Evolutionary conservation across 2,329 filamentous ascomycete species (phyloP).

Genomic region (Penicillium polonicum): DNA sequence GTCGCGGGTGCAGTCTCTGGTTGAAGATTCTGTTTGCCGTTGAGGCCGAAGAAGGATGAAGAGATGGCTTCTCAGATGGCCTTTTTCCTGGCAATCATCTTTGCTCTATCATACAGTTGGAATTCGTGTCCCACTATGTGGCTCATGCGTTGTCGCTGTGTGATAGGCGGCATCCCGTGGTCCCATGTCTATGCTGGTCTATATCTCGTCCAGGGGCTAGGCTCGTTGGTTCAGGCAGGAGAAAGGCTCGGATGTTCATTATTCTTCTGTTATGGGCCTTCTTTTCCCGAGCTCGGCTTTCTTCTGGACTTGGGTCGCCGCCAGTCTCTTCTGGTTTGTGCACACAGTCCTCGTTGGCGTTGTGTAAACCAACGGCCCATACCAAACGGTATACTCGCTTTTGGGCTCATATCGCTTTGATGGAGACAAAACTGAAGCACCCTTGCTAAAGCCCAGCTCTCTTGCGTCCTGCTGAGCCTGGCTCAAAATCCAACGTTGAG

Average conservation of each 20-base stretch:
- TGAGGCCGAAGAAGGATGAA: slow-evolving; percentile 32
- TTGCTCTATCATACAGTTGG: not conserved
- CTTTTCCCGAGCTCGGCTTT: not conserved
- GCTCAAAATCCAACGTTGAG: not conserved
- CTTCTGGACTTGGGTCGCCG: not conserved
- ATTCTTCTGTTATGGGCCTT: not conserved
- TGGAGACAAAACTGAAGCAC: not conserved
- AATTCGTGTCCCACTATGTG: not conserved
- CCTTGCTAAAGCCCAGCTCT: not conserved
- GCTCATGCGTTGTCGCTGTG: not conserved
- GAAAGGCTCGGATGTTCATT: no score
- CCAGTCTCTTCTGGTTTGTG: not conserved
- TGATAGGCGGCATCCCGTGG: not conserved
- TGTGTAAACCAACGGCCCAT: not conserved
- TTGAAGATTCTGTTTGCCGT: slow-evolving; percentile 58
- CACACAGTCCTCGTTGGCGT: not conserved
- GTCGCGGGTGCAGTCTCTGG: slow-evolving; percentile 64
- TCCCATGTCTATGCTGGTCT: not conserved
- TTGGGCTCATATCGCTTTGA: not conserved
- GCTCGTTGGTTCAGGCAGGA: not conserved
- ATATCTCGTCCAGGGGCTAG: not conserved
- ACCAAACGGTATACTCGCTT: no score
- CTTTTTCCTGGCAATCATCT: not conserved
- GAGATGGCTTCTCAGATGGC: not conserved
- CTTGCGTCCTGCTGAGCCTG: not conserved